These are phyloP conservation scores for Thelephora aurantiotincta DNA, from an alignment of 768 basidiomycete species.

Conservation along the genomic window DNA sequence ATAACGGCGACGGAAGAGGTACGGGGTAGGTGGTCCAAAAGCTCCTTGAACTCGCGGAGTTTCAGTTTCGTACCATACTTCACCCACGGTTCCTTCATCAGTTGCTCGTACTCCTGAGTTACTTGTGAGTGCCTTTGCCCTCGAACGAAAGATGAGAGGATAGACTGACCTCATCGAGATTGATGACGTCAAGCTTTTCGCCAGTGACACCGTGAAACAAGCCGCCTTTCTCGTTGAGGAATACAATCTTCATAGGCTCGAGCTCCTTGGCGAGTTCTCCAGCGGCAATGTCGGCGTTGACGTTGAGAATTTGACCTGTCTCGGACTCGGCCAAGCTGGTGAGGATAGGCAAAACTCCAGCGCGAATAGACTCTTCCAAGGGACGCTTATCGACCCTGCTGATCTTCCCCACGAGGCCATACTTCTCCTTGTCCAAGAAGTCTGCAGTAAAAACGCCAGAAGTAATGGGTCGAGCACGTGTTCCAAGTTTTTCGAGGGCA, in stretches of 20 bases:
- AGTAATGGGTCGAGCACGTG: conserved; percentile 93
- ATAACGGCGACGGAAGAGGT: conserved; percentile 98
- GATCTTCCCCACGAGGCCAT: conserved; percentile 91
- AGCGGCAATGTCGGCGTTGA: conserved; percentile 97
- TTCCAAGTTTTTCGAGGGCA: conserved; percentile 88
- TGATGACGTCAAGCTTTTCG: conserved; percentile 92
- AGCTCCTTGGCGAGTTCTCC: conserved; percentile 96
- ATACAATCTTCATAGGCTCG: conserved; percentile 97
- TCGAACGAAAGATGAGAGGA: background rate
- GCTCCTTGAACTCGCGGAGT: conserved; percentile 97
- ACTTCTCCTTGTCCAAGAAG: conserved; percentile 90
- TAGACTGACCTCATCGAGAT: conserved; percentile 75
- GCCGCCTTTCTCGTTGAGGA: conserved; percentile 96
- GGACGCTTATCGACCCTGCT: conserved; percentile 92
- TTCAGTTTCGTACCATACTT: conserved; percentile 99
- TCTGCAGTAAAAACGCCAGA: conserved; percentile 97
- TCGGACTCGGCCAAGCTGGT: conserved; percentile 89
- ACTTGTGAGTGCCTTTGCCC: background rate
- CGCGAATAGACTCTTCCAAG: conserved; percentile 90
- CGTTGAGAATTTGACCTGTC: conserved; percentile 97
- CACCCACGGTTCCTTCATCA: conserved; percentile 99
- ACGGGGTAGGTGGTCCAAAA: conserved; percentile 94
- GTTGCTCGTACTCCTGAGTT: conserved; percentile 76
- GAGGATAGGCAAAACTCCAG: conserved; percentile 90
- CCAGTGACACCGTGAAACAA: conserved; percentile 95